These are phyloP conservation scores for Seiridium unicorne DNA, from an alignment of 2,329 filamentous ascomycete genomes.

Conservation along the genomic window DNA sequence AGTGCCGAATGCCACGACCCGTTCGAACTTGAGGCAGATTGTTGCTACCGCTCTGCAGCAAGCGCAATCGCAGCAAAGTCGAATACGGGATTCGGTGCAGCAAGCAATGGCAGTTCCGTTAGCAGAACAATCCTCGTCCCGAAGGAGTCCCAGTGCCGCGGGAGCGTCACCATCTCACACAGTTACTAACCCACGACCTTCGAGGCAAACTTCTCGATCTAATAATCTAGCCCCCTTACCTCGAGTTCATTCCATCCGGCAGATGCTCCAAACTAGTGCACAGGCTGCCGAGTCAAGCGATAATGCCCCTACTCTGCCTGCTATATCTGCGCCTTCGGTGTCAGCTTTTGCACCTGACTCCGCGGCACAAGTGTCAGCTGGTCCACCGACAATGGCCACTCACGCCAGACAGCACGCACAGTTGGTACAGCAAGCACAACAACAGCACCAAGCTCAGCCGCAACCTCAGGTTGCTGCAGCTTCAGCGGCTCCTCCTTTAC, in stretches of 20 bases:
- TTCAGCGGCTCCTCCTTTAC: slow-evolving; percentile 4
- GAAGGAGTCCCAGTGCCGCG: not conserved
- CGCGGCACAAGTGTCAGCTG: slow-evolving; percentile 1
- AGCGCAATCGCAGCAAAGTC: slow-evolving; percentile 43
- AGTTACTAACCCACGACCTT: not conserved
- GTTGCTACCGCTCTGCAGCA: slow-evolving; percentile 45
- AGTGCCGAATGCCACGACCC: slow-evolving; percentile 44
- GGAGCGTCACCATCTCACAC: not conserved
- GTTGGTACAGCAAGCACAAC: not conserved
- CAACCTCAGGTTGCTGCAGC: slow-evolving; percentile 27
- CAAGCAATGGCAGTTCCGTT: slow-evolving; percentile 11
- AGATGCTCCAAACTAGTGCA: slow-evolving; percentile 4
- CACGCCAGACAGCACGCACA: not conserved
- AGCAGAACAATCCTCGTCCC: not conserved
- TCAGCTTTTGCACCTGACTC: slow-evolving; percentile 10
- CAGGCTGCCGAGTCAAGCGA: not conserved
- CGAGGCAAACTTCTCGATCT: not conserved
- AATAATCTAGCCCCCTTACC: not conserved
- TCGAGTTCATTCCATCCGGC: not conserved
- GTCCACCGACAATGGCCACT: not conserved
- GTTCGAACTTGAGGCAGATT: slow-evolving; percentile 48
- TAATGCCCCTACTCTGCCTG: not conserved
- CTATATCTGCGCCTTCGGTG: not conserved
- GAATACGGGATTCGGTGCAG: slow-evolving; percentile 24
- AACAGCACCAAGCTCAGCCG: slow-evolving; percentile 20